Evolutionary conservation across 2,329 filamentous ascomycete species (phyloP).

Genomic region (Aschersonia sp.): DNA sequence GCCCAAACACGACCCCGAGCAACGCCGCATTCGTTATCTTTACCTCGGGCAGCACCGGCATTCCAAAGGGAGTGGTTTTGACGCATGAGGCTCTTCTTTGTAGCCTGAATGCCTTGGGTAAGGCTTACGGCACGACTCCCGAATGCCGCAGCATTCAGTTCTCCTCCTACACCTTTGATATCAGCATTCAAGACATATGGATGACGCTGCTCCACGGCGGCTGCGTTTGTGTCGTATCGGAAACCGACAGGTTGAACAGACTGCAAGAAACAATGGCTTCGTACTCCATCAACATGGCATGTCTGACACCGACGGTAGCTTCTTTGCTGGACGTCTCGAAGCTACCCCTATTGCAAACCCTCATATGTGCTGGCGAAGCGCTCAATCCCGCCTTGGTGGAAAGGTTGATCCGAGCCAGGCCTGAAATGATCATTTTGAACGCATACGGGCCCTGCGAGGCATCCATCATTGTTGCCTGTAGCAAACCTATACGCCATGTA

Average conservation of each 20-base stretch:
- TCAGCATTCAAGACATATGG: constrained; percentile 1
- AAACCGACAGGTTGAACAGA: neutral
- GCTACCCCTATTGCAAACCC: neutral
- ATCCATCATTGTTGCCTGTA: neutral
- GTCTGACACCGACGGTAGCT: neutral
- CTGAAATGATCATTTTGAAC: neutral
- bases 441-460: neutral
- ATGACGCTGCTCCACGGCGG: constrained; percentile 2
- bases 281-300: neutral
- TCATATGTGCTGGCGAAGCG: neutral
- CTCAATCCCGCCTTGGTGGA: neutral
- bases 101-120: neutral
- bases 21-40: neutral
- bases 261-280: neutral
- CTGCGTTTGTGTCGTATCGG: constrained; percentile 3
- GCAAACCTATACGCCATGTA: neutral
- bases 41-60: neutral
- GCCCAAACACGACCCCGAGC: neutral
- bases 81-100: neutral
- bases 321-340: neutral
- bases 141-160: neutral
- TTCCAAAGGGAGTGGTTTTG: neutral
- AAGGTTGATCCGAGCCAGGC: neutral
- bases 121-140: neutral
- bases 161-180: constrained; percentile 1